These are phyloP conservation scores for Debaryomyces nepalensis DNA, from an alignment of 1,139 yeast genomes.

Conservation along the genomic window DNA sequence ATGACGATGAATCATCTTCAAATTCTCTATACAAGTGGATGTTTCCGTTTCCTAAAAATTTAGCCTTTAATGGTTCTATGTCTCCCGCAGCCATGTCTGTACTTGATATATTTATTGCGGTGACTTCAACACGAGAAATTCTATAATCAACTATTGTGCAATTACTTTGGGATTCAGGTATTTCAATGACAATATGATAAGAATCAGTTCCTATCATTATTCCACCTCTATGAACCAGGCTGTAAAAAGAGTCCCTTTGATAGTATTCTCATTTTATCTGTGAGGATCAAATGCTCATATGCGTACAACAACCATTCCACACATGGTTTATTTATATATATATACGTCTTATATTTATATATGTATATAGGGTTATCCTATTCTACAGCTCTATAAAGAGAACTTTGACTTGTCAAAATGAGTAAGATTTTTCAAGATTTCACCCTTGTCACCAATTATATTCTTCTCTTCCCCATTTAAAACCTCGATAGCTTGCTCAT, in stretches of 20 bases:
- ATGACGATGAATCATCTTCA: conserved; percentile 26
- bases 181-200: conserved; percentile 44
- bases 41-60: conserved; percentile 72
- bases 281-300: conserved; percentile 8
- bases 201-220: conserved; percentile 50
- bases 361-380: too few relatives aligned
- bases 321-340: neutral
- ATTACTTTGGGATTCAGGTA: conserved; percentile 17
- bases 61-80: conserved; percentile 58
- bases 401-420: conserved; percentile 61
- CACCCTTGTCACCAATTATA: conserved; percentile 60
- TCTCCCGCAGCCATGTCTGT: conserved; percentile 21
- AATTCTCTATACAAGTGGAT: conserved; percentile 67
- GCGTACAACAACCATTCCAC: conserved; percentile 8
- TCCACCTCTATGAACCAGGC: conserved; percentile 1
- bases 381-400: conserved; percentile 27
- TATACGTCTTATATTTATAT: neutral
- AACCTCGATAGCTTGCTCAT: conserved; percentile 64
- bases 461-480: conserved; percentile 49
- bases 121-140: conserved; percentile 35
- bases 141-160: conserved; percentile 34
- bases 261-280: too few relatives aligned
- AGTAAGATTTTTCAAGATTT: conserved; percentile 53
- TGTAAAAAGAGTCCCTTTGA: neutral
- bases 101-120: conserved; percentile 30